Evolutionary conservation across 2,329 filamentous ascomycete genomes (phyloP).

Genomic region (Scedosporium minutisporum): DNA sequence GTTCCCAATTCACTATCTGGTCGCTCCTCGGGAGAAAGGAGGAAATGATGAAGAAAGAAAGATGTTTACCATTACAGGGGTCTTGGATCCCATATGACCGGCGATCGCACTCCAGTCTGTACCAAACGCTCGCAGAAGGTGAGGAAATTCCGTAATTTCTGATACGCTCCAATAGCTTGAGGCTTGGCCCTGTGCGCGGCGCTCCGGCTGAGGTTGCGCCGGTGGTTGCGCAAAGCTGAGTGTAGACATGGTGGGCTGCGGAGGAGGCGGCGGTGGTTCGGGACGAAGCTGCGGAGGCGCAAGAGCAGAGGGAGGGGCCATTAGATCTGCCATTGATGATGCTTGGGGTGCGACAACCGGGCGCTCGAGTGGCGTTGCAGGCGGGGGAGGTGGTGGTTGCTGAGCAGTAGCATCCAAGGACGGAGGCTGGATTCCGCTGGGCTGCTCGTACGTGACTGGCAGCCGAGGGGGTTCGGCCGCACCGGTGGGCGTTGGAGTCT

Average conservation of each 20-base stretch:
- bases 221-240: slow-evolving; percentile 34
- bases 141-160: slow-evolving; percentile 68
- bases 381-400: slow-evolving; percentile 11
- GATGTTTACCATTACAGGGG: slow-evolving; percentile 67
- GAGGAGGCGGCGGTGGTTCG: slow-evolving; percentile 38
- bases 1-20: neutral
- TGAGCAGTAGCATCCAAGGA: slow-evolving; percentile 17
- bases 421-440: slow-evolving; percentile 31
- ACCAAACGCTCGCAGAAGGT: slow-evolving; percentile 63
- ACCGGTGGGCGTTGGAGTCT: slow-evolving; percentile 26
- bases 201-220: slow-evolving; percentile 33
- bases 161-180: slow-evolving; percentile 85
- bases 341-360: slow-evolving; percentile 20
- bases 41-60: neutral
- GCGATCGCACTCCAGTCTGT: slow-evolving; percentile 72
- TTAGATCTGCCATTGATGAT: slow-evolving; percentile 39
- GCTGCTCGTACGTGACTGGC: slow-evolving; percentile 33
- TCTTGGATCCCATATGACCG: slow-evolving; percentile 73
- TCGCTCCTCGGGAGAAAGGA: neutral
- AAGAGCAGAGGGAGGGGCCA: slow-evolving; percentile 32
- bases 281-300: slow-evolving; percentile 39
- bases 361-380: slow-evolving; percentile 22
- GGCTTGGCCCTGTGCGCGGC: slow-evolving; percentile 46
- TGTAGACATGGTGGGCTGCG: slow-evolving; percentile 33
- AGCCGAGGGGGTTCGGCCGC: slow-evolving; percentile 30